phyloP scores from a whole-genome alignment of 495 filamentous ascomycete species.

The Aspergillus carlsbadensis region DNA sequence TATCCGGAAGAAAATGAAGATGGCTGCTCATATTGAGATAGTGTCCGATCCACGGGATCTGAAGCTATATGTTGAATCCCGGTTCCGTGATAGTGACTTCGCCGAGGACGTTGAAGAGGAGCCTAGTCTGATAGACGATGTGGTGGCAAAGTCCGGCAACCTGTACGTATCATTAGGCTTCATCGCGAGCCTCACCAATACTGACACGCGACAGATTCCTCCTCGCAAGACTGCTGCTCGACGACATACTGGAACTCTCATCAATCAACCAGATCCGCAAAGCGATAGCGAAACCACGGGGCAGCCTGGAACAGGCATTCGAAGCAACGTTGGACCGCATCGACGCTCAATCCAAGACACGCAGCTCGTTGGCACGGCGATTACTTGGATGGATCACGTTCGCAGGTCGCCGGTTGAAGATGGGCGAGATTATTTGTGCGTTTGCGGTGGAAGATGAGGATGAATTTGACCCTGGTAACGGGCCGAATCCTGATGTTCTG shows the following conservation, averaged over 20 bases:
- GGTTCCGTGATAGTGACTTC: conserved; percentile 12
- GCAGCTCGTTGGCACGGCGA: conserved; percentile 8
- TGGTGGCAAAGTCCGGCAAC: conserved; percentile 3
- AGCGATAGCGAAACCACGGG: not conserved
- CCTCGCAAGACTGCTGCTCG: conserved; percentile 5
- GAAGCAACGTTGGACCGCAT: conserved; percentile 10
- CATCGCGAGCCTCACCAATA: too few relatives aligned
- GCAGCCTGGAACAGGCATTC: conserved; percentile 3
- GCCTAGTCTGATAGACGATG: not conserved
- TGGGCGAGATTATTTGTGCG: conserved; percentile 9
- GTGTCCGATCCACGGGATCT: not conserved
- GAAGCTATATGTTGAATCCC: conserved; percentile 1
- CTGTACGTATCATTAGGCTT: not conserved
- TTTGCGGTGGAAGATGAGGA: conserved; percentile 14
- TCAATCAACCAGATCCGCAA: conserved; percentile 8
- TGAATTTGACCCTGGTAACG: conserved; percentile 3
- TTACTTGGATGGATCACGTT: conserved; percentile 10
- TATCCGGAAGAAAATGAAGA: conserved; percentile 7
- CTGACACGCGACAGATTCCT: conserved; percentile 2
- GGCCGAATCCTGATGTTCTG: conserved; percentile 7
- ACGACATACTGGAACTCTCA: conserved; percentile 8
- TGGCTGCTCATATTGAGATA: not conserved
- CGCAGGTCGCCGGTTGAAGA: conserved; percentile 4
- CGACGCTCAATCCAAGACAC: not conserved
- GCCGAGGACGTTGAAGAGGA: not conserved